These are phyloP conservation scores for Neurospora tetrasperma DNA, from an alignment of 495 filamentous ascomycete species.

Conservation along the genomic window DNA sequence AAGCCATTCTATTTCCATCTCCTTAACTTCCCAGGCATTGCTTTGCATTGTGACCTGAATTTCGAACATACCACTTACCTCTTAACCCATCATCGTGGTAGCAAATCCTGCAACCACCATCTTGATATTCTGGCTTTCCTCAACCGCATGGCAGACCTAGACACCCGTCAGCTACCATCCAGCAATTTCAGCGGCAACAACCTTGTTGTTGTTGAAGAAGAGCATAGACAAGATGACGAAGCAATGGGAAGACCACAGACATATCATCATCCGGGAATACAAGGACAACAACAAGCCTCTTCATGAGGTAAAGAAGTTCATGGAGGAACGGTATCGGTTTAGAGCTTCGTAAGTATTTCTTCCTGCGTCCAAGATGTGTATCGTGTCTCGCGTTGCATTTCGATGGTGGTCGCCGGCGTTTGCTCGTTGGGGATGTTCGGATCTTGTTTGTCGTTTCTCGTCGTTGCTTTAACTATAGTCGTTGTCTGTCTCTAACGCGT, in stretches of 20 bases:
- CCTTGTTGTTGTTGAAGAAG: background rate
- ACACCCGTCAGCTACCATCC: background rate
- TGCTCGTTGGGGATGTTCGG: background rate
- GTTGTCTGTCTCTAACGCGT: background rate
- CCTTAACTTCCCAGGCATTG: background rate
- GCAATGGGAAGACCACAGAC: constrained; percentile 29
- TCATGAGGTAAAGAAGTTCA: constrained; percentile 29
- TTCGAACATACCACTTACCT: background rate
- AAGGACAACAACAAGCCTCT: constrained; percentile 31
- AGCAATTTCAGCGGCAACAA: background rate
- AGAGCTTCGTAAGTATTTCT: constrained; percentile 32
- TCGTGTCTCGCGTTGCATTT: background rate
- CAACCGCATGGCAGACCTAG: background rate
- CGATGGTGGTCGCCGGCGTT: background rate
- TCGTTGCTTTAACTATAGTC: background rate
- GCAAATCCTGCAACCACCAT: background rate
- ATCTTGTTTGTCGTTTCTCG: background rate
- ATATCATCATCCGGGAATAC: constrained; percentile 29
- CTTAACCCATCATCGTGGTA: background rate
- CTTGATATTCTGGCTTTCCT: background rate
- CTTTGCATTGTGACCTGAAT: background rate
- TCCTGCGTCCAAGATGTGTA: background rate
- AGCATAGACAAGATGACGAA: constrained; percentile 28
- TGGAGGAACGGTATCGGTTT: constrained; percentile 33
- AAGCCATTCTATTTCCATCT: background rate